Percentiles rank a stretch among this genome's conserved stretches.
These are phyloP conservation scores for Fusarium sp. DNA, from an alignment of 2,329 filamentous ascomycete species.

Conservation along the genomic window DNA sequence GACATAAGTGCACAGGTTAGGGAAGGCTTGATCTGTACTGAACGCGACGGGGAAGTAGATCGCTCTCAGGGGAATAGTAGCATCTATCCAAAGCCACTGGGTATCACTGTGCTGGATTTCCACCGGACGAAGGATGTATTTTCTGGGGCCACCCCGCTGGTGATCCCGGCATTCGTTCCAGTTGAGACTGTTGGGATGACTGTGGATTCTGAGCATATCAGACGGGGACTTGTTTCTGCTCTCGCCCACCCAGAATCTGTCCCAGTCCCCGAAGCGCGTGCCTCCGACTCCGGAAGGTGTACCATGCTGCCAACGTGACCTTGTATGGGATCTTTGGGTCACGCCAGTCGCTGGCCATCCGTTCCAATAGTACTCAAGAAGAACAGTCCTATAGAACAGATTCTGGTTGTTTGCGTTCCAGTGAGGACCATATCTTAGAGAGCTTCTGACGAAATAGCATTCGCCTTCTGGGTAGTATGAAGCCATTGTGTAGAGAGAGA, in stretches of 20 bases:
- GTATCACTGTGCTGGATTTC: accelerated
- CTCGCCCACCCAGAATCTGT: conserved; percentile 3
- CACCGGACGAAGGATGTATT: conserved; percentile 16
- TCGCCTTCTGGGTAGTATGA: conserved; percentile 24
- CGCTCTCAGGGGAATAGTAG: not conserved
- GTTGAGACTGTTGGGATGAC: conserved; percentile 4
- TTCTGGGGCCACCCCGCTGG: not conserved
- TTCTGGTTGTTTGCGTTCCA: not conserved
- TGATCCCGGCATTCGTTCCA: conserved; percentile 16
- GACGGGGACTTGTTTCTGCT: not conserved
- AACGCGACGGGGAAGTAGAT: not conserved
- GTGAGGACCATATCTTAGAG: not conserved
- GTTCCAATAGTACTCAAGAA: conserved; percentile 18
- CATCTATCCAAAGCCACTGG: conserved; percentile 20
- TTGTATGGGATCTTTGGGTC: not conserved
- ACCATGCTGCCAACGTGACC: not conserved
- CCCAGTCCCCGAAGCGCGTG: not conserved
- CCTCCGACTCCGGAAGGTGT: accelerated
- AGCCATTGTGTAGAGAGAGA: not conserved
- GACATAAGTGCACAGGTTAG: not conserved
- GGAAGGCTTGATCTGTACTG: not conserved
- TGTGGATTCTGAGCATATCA: not conserved
- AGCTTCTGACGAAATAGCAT: conserved; percentile 10
- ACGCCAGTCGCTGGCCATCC: not conserved
- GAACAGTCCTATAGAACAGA: not conserved